Percentiles rank a stretch among this genome's conserved stretches.
phyloP scores from a whole-genome alignment of 345 rosid genomes.

The Brassica rapa region DNA sequence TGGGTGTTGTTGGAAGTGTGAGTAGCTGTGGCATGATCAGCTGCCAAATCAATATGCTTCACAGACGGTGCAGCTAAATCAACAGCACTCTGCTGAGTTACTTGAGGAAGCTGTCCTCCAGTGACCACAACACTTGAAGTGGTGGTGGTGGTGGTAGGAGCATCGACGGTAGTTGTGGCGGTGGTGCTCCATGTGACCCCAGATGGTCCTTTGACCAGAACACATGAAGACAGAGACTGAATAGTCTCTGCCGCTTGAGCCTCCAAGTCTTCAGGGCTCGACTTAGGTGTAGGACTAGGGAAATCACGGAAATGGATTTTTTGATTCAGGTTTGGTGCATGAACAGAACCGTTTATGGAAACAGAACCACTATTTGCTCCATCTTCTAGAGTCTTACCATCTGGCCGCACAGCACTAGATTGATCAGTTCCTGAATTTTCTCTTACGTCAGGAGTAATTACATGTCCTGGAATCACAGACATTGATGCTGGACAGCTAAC shows the following conservation, averaged over 20 bases:
- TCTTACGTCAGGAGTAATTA: constrained; percentile 36
- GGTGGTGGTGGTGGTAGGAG: constrained; percentile 49
- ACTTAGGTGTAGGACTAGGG: constrained; percentile 53
- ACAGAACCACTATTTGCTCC: constrained; percentile 44
- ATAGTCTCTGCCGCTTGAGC: constrained; percentile 49
- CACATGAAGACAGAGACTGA: constrained; percentile 52
- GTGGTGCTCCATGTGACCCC: constrained; percentile 76
- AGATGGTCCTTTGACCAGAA: constrained; percentile 54
- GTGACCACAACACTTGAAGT: constrained; percentile 63
- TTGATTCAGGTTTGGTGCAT: constrained; percentile 46
- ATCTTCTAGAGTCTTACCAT: constrained; percentile 49
- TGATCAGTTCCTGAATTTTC: constrained; percentile 43
- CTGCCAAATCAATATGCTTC: constrained; percentile 49
- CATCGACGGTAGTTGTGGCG: constrained; percentile 57
- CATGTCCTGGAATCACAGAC: constrained; percentile 41
- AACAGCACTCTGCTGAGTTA: constrained; percentile 58
- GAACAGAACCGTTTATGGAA: constrained; percentile 48
- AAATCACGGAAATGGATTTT: constrained; percentile 54
- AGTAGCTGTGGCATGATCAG: constrained; percentile 56
- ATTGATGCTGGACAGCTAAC: constrained; percentile 42
- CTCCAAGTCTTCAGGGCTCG: constrained; percentile 49
- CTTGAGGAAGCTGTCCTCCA: constrained; percentile 60
- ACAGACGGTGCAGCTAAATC: constrained; percentile 53
- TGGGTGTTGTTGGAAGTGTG: constrained; percentile 65
- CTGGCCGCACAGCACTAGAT: constrained; percentile 41